These are phyloP conservation scores for Arthroderma sp. DNA, from an alignment of 2,329 filamentous ascomycete species.

Conservation along the genomic window DNA sequence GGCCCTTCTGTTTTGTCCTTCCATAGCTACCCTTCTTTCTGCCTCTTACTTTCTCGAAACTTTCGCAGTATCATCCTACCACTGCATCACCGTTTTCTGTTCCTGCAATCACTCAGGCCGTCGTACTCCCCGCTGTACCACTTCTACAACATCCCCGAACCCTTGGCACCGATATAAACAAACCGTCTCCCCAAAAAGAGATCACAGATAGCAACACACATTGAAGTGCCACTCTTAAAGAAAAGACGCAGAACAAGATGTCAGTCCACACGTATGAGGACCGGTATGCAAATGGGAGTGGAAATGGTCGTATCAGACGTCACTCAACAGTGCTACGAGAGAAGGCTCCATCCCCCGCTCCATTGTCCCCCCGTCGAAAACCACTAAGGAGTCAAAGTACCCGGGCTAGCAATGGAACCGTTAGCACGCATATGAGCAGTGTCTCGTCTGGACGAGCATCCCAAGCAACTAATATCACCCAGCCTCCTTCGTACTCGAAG, in stretches of 20 bases:
- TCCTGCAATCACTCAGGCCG: no score
- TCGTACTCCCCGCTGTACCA: no score
- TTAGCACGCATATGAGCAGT: conserved; percentile 65
- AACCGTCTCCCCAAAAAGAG: no score
- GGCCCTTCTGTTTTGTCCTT: no score
- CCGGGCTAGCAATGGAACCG: conserved; percentile 76
- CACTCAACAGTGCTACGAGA: conserved; percentile 37
- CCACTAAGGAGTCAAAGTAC: conserved; percentile 42
- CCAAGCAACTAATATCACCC: conserved; percentile 71
- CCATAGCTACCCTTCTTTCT: no score
- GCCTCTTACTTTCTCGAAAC: no score
- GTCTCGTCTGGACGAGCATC: conserved; percentile 57
- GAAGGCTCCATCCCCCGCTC: conserved; percentile 25
- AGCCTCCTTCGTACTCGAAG: conserved; percentile 88
- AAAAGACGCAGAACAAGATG: conserved; percentile 4
- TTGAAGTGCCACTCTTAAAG: no score
- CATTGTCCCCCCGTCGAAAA: conserved; percentile 30
- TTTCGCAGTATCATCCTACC: no score
- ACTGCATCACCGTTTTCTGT: no score
- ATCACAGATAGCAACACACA: no score
- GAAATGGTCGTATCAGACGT: conserved; percentile 43
- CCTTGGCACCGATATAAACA: no score
- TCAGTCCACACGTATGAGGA: conserved; percentile 10
- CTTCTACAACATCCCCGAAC: no score
- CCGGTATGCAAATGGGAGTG: conserved; percentile 3